These are phyloP conservation scores for Colletotrichum aenigma DNA, from an alignment of 2,329 filamentous ascomycete genomes.

Conservation along the genomic window DNA sequence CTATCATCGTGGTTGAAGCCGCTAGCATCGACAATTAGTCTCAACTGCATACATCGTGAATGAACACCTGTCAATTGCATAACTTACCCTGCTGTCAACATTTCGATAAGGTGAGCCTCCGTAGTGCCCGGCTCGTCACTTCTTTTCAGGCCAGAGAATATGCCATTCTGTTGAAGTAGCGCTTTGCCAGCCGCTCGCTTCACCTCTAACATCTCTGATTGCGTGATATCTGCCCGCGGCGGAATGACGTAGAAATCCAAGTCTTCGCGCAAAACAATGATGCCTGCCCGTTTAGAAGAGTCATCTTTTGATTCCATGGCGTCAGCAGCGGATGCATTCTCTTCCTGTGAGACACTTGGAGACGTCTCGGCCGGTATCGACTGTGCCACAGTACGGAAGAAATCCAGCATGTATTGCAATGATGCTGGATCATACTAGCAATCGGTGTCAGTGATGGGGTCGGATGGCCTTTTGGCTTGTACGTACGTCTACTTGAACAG, in stretches of 20 bases:
- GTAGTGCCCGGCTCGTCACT: conserved; percentile 97
- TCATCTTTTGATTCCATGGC: conserved; percentile 71
- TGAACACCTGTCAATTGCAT: background rate
- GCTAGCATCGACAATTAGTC: conserved; percentile 48
- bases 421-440: conserved; percentile 92
- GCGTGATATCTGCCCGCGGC: conserved; percentile 80
- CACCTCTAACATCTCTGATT: conserved; percentile 91
- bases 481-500: conserved; percentile 96
- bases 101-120: conserved; percentile 97
- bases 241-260: conserved; percentile 98
- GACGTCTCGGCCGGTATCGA: conserved; percentile 85
- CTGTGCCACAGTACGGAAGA: conserved; percentile 94
- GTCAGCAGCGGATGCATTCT: conserved; percentile 69
- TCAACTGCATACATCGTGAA: background rate
- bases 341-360: conserved; percentile 67
- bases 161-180: conserved; percentile 88
- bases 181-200: conserved; percentile 90
- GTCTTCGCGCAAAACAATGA: conserved; percentile 95
- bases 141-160: conserved; percentile 93
- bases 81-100: conserved; percentile 96
- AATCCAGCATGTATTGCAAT: conserved; percentile 98
- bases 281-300: conserved; percentile 91
- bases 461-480: conserved; percentile 13
- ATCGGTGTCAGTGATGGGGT: background rate
- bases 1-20: conserved; percentile 95